Evolutionary conservation across 2,329 filamentous ascomycete species (phyloP).

Genomic region (Whalleya microplaca): DNA sequence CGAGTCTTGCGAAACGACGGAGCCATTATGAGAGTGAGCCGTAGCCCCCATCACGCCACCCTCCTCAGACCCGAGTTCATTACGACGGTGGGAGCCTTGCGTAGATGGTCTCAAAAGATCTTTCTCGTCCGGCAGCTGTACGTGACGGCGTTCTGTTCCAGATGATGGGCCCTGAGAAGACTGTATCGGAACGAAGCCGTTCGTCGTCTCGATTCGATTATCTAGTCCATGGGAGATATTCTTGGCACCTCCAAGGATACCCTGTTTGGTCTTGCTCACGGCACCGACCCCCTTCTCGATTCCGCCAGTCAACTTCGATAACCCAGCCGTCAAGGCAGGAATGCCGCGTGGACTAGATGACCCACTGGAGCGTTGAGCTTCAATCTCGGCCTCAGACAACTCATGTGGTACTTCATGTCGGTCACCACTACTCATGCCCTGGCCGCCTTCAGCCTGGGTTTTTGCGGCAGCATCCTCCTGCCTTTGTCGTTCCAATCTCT

Average conservation of each 20-base stretch:
- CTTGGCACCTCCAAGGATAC: conserved; percentile 49
- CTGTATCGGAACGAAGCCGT: conserved; percentile 52
- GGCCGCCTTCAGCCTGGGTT: conserved; percentile 51
- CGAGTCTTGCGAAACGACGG: conserved; percentile 44
- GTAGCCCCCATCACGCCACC: conserved; percentile 35
- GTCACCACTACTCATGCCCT: conserved; percentile 56
- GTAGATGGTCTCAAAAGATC: conserved; percentile 37
- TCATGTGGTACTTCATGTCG: conserved; percentile 58
- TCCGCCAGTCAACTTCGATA: conserved; percentile 54
- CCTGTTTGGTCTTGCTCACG: conserved; percentile 48
- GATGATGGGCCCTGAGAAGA: conserved; percentile 26
- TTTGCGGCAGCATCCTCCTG: conserved; percentile 55
- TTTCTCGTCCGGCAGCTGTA: conserved; percentile 39
- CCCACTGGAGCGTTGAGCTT: conserved; percentile 26
- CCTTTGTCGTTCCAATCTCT: conserved; percentile 51
- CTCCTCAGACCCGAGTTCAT: conserved; percentile 25
- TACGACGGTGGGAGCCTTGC: conserved; percentile 23
- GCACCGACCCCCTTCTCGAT: conserved; percentile 49
- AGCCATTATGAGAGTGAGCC: conserved; percentile 42
- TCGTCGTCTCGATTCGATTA: conserved; percentile 56
- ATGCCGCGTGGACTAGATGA: conserved; percentile 35
- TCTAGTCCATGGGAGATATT: conserved; percentile 55
- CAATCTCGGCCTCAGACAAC: conserved; percentile 46
- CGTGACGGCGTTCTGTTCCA: conserved; percentile 34
- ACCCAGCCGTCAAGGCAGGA: conserved; percentile 40